These are phyloP conservation scores for Coemansia brasiliensis DNA, from an alignment of 192 early-diverging fungal genomes.

Conservation along the genomic window DNA sequence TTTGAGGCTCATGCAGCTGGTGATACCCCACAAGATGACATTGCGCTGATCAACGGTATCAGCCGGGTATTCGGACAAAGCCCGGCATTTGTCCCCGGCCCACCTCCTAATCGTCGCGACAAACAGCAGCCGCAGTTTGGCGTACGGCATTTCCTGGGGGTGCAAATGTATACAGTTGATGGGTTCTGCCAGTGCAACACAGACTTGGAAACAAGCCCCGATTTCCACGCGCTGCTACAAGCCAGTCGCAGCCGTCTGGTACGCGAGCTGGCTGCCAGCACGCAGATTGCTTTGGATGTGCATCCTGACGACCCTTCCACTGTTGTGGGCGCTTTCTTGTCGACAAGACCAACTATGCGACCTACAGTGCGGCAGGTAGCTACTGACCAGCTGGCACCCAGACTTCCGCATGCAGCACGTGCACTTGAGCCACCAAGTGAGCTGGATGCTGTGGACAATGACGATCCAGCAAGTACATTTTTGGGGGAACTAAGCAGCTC, in stretches of 20 bases:
- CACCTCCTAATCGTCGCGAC: constrained; percentile 29
- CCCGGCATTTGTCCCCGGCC: constrained; percentile 27
- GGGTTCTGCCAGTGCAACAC: constrained; percentile 78
- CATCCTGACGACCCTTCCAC: constrained; percentile 72
- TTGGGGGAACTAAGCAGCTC: constrained; percentile 63
- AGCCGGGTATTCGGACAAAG: constrained; percentile 24
- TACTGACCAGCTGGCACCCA: not conserved
- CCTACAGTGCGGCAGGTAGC: constrained; percentile 46
- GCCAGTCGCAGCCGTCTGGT: constrained; percentile 75
- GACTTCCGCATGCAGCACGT: constrained; percentile 3
- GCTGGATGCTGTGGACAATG: constrained; percentile 20
- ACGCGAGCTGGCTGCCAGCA: constrained; percentile 68
- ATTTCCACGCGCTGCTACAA: constrained; percentile 81
- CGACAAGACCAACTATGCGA: constrained; percentile 68
- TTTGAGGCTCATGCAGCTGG: constrained; percentile 43
- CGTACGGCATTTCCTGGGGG: constrained; percentile 71
- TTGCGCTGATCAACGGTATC: constrained; percentile 58
- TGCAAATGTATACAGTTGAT: constrained; percentile 76
- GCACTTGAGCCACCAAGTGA: constrained; percentile 11
- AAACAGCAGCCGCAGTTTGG: constrained; percentile 60
- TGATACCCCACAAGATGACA: constrained; percentile 57
- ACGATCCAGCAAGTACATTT: constrained; percentile 47
- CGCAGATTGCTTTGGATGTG: constrained; percentile 70
- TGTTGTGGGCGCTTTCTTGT: constrained; percentile 74
- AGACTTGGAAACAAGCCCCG: constrained; percentile 63